Base-by-base conservation (phyloP, 1,284 basidiomycete genomes). In the Lentinula novae-zelandiae region DNA sequence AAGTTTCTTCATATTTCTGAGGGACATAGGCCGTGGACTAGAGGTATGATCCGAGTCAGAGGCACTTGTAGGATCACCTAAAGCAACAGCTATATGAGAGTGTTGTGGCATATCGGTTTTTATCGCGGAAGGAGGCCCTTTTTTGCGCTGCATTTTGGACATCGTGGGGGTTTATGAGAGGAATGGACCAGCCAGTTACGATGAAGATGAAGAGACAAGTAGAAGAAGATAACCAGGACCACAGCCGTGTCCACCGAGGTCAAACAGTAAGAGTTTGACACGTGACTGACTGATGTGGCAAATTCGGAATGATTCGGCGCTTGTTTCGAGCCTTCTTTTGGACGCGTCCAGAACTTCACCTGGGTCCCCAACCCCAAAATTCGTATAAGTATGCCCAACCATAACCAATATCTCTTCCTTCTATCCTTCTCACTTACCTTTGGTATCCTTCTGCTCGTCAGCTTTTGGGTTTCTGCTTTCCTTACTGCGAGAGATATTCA, bases 1-100 rank as follows among this genome's bases (percentile, higher is more conserved):
- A 7, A 92, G 77, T 66, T 85, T 85, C 80, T 90, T 92, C 81
- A 88, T 85, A 71, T 92, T 91, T 69, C 86, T 80, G 61, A 78
- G 72, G 46, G 81, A 78, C 60, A 71, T 67, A 33, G 71, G 73
- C 65, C 73, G 75, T 50, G 75, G 70, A 68, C 70, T 73, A 64
- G 68, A 71, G 62, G 69, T 70, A 74, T 74, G 80, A 69, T 71
- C 79, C 60, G 78, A 77, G 67, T 85, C 80, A 53, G 82, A 80
- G 63, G 78, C 73, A 57, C 80, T 75, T 59, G 83, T 80, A 64
- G 78, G 72, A 64, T 84, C 80, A 66, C 74, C 76, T 60, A 75
- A 68, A 58, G 78, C 77, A 67, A 83, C 74, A 68, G 79, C 74
- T 71, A 84, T 78, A 70, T 77, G 76, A 65, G 75, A 72, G 66